These are phyloP conservation scores for Suillus brevipes DNA, from an alignment of 768 basidiomycete species.

Conservation along the genomic window DNA sequence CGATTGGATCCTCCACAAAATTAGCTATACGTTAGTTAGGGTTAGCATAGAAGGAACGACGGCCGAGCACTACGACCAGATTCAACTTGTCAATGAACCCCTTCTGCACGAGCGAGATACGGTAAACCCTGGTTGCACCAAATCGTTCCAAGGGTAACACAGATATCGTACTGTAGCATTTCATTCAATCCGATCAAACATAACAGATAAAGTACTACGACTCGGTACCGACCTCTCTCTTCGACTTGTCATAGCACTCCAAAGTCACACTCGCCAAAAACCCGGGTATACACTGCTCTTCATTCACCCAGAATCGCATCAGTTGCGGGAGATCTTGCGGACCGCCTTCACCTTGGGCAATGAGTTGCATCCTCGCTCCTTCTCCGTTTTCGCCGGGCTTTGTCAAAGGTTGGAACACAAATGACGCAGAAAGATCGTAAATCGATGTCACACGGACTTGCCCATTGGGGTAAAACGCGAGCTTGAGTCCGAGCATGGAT, in stretches of 20 bases:
- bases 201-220: not conserved
- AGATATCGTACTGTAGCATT: too few relatives aligned
- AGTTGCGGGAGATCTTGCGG: slow-evolving; percentile 73
- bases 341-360: slow-evolving; percentile 72
- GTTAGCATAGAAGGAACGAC: too few relatives aligned
- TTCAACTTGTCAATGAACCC: too few relatives aligned
- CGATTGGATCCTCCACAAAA: not conserved
- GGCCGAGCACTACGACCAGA: too few relatives aligned
- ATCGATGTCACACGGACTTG: slow-evolving; percentile 88
- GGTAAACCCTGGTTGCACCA: too few relatives aligned
- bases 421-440: slow-evolving; percentile 84
- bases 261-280: slow-evolving; percentile 87
- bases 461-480: slow-evolving; percentile 89
- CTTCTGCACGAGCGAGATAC: too few relatives aligned
- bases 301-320: slow-evolving; percentile 85
- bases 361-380: slow-evolving; percentile 65
- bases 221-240: slow-evolving; percentile 31
- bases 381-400: slow-evolving; percentile 37
- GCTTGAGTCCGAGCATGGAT: slow-evolving; percentile 86
- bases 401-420: slow-evolving; percentile 74
- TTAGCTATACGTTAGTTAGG: too few relatives aligned
- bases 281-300: slow-evolving; percentile 83
- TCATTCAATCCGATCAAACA: not conserved
- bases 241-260: slow-evolving; percentile 82
- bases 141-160: too few relatives aligned